These are phyloP conservation scores for Monosporascus sp. DNA, from an alignment of 2,329 filamentous ascomycete species.

Conservation along the genomic window DNA sequence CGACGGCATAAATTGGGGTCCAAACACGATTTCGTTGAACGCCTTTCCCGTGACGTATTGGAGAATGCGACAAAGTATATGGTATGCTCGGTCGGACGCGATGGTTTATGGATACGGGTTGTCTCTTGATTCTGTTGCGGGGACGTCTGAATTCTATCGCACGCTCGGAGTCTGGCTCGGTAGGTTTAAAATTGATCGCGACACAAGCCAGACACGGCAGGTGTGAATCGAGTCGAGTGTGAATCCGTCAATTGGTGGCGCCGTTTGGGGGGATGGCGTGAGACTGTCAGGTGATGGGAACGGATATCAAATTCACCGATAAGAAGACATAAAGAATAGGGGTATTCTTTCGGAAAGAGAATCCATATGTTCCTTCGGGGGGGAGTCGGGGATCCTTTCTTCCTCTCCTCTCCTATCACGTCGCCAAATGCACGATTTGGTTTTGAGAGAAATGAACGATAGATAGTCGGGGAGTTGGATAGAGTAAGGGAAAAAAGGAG, in stretches of 20 bases:
- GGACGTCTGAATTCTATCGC: not conserved
- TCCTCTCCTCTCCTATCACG: too few relatives aligned
- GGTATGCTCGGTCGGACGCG: not conserved
- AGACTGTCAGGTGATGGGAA: not conserved
- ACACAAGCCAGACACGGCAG: not conserved
- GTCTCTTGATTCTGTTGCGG: too few relatives aligned
- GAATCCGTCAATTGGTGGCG: not conserved
- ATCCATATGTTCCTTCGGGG: not conserved
- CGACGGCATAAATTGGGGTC: not conserved
- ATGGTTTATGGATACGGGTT: too few relatives aligned
- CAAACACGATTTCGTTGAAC: not conserved
- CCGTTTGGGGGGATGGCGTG: not conserved
- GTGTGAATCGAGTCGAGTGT: not conserved
- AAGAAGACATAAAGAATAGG: not conserved
- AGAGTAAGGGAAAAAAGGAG: not conserved
- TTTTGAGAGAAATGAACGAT: not conserved
- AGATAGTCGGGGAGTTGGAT: not conserved
- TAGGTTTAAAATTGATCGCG: not conserved
- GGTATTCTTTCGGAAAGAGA: not conserved
- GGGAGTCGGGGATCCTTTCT: too few relatives aligned
- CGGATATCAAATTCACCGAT: not conserved
- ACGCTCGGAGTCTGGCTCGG: not conserved
- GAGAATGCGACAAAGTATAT: not conserved
- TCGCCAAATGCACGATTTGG: too few relatives aligned
- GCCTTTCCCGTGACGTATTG: not conserved